These are phyloP conservation scores for Kodamaea kaohsiungensis DNA, from an alignment of 805 yeast species.

Conservation along the genomic window DNA sequence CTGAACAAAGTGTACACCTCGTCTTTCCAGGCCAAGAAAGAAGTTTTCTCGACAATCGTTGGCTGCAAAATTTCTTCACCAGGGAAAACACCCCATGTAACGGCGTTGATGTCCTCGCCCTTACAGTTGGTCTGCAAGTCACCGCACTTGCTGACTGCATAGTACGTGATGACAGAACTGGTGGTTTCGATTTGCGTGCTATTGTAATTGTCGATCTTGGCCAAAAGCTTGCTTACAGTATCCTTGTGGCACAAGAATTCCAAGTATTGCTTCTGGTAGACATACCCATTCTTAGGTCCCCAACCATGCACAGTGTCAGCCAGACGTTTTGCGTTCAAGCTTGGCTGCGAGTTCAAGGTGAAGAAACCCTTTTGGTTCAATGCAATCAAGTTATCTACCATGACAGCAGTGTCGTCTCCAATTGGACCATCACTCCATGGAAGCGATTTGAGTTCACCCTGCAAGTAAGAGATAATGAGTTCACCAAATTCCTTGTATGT, in stretches of 20 bases:
- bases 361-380: slow-evolving; percentile 68
- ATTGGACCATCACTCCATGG: slow-evolving; percentile 97
- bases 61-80: slow-evolving; percentile 95
- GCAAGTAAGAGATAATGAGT: slow-evolving; percentile 67
- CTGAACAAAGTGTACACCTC: slow-evolving; percentile 82
- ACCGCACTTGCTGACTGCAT: slow-evolving; percentile 63
- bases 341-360: slow-evolving; percentile 94
- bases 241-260: slow-evolving; percentile 77
- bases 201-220: slow-evolving; percentile 49
- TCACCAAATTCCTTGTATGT: slow-evolving; percentile 57
- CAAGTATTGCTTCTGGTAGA: slow-evolving; percentile 90
- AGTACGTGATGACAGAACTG: slow-evolving; percentile 62
- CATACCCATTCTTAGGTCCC: slow-evolving; percentile 94
- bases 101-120: slow-evolving; percentile 84
- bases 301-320: slow-evolving; percentile 78
- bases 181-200: slow-evolving; percentile 37
- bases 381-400: slow-evolving; percentile 57
- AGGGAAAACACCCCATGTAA: slow-evolving; percentile 98
- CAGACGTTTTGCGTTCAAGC: slow-evolving; percentile 77
- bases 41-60: slow-evolving; percentile 87
- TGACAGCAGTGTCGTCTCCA: slow-evolving; percentile 68
- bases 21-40: slow-evolving; percentile 96
- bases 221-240: slow-evolving; percentile 34
- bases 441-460: slow-evolving; percentile 68
- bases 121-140: slow-evolving; percentile 68